Evolutionary conservation across 768 basidiomycete genomes (phyloP).

Genomic region (Suillus americanus): DNA sequence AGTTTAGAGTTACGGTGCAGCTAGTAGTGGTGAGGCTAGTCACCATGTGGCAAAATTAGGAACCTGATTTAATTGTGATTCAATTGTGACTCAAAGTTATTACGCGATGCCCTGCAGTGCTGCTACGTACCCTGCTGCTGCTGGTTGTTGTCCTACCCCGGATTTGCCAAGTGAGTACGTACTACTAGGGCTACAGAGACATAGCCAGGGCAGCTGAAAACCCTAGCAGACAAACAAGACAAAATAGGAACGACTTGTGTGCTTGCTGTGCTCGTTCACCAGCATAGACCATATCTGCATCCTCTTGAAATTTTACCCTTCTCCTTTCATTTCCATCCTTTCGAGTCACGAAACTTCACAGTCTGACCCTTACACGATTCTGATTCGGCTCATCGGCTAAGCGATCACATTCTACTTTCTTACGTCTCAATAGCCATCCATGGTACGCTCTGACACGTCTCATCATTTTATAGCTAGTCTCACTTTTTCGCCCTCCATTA

Average conservation of each 20-base stretch:
- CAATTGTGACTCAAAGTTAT: background rate
- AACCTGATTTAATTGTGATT: slow-evolving; percentile 1
- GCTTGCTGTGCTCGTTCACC: slow-evolving; percentile 1
- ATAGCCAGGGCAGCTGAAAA: background rate
- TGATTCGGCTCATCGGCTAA: slow-evolving; percentile 1
- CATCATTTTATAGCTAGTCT: slow-evolving; percentile 8
- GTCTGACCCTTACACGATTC: background rate
- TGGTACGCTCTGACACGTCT: slow-evolving; percentile 22
- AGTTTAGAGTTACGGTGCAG: no score
- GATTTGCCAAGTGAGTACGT: background rate
- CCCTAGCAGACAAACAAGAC: slow-evolving; percentile 31
- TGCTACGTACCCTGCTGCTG: background rate
- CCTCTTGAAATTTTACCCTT: background rate
- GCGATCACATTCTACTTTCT: slow-evolving; percentile 12
- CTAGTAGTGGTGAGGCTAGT: background rate
- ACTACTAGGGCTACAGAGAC: background rate
- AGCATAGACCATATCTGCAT: slow-evolving; percentile 10
- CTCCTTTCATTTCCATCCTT: background rate
- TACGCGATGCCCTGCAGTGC: background rate
- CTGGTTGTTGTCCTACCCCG: background rate
- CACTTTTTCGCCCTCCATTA: slow-evolving; percentile 27
- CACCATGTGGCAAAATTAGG: background rate
- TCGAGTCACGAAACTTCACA: background rate
- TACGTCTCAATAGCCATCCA: slow-evolving; percentile 28
- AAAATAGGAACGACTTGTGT: slow-evolving; percentile 24